Conservation (phyloP, 306 rosid genomes). For the Begonia peltatifolia region DNA sequence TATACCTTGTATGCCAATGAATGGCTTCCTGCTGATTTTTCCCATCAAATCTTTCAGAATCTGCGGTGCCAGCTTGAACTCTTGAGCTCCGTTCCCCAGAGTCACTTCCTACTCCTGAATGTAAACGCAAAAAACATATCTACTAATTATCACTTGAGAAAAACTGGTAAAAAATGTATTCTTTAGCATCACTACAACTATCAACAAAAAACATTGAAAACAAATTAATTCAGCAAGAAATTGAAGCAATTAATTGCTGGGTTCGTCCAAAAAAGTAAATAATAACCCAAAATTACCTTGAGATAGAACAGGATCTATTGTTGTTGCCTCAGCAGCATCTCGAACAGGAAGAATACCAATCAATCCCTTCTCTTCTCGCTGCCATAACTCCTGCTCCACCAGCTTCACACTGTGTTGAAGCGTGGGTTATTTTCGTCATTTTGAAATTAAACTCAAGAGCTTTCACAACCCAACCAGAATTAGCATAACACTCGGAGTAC, state of each 20-base stretch:
- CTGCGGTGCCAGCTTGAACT: slow-evolving; percentile 49
- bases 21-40: slow-evolving; percentile 64
- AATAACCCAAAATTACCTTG: slow-evolving; percentile 33
- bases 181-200: too few species aligned
- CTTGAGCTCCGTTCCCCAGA: slow-evolving; percentile 54
- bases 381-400: slow-evolving; percentile 99
- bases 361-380: slow-evolving; percentile 92
- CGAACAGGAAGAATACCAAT: slow-evolving; percentile 90
- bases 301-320: slow-evolving; percentile 38
- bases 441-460: not conserved
- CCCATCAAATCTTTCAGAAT: slow-evolving; percentile 49
- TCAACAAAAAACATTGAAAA: too few species aligned
- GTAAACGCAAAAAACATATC: not conserved
- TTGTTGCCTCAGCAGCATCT: slow-evolving; percentile 59
- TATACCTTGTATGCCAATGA: slow-evolving; percentile 90
- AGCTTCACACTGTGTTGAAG: slow-evolving; percentile 57
- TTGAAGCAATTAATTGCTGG: too few species aligned
- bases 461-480: too few species aligned
- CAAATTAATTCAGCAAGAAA: too few species aligned
- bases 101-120: slow-evolving; percentile 41
- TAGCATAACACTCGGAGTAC: too few species aligned
- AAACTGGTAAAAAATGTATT: too few species aligned
- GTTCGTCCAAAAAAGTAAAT: not conserved
- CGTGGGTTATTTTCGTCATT: not conserved
- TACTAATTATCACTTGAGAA: too few species aligned